phyloP scores from a whole-genome alignment of 73 alveolate genomes.

The Symbiodinium natans region DNA sequence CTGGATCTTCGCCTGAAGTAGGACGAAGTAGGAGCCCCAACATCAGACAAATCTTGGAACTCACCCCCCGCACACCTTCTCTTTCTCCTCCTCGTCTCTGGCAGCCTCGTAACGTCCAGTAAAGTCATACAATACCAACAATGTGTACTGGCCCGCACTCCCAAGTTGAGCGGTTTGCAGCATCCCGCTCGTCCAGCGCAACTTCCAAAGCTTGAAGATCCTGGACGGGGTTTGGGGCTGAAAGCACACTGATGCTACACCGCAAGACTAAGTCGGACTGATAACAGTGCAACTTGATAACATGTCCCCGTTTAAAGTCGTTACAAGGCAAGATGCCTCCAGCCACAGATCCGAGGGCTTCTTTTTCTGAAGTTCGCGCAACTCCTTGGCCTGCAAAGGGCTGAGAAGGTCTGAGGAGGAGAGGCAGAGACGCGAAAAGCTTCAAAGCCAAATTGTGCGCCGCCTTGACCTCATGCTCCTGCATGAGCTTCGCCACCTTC shows the following conservation, averaged over 20 bases:
- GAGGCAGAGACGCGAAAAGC: neutral
- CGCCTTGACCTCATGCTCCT: slow-evolving; percentile 42
- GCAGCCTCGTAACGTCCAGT: neutral
- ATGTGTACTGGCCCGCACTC: neutral
- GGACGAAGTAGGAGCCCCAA: no score
- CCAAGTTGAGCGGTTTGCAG: neutral
- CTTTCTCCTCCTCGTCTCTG: neutral
- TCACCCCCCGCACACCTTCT: neutral
- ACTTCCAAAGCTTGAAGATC: slow-evolving; percentile 97
- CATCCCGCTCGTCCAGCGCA: slow-evolving; percentile 95
- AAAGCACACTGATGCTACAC: no score
- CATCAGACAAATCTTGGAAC: no score
- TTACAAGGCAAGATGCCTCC: no score
- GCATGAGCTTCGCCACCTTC: slow-evolving; percentile 96
- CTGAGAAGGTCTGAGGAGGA: no score
- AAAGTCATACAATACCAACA: no score
- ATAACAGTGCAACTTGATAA: neutral
- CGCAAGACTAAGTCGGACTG: neutral
- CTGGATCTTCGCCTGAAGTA: neutral
- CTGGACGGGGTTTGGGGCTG: no score
- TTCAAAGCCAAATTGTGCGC: neutral
- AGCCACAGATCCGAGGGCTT: slow-evolving; percentile 97
- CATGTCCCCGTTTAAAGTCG: no score
- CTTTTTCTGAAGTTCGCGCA: slow-evolving; percentile 95
- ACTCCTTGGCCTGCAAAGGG: slow-evolving; percentile 94